Evolutionary conservation across 305 asterid genomes (phyloP).

Genomic region (Fraxinus latifolia): DNA sequence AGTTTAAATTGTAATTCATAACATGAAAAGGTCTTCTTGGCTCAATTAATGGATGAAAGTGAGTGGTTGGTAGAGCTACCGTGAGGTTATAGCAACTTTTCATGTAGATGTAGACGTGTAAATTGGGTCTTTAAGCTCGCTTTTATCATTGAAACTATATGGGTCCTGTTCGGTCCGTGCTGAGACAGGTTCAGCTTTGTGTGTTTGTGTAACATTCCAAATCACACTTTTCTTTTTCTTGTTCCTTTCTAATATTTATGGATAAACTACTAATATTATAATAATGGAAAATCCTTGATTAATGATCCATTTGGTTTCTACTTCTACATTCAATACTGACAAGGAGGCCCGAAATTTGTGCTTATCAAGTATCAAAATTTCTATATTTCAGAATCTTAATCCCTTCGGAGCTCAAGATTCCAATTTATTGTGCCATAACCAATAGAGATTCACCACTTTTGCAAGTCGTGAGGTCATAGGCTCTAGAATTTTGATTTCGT

Average conservation of each 20-base stretch:
- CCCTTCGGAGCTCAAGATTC: neutral
- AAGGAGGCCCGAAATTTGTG: too few relatives aligned
- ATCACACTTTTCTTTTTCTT: neutral
- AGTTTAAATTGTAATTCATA: neutral
- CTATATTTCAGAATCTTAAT: neutral
- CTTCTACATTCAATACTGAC: neutral
- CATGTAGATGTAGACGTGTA: too few relatives aligned
- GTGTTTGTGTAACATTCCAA: too few relatives aligned
- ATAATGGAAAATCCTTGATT: neutral
- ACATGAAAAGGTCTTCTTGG: too few relatives aligned
- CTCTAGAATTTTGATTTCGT: conserved; percentile 54
- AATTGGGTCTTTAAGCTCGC: neutral
- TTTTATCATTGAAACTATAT: neutral
- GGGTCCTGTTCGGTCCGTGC: neutral
- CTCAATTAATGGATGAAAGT: too few relatives aligned
- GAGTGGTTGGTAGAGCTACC: neutral
- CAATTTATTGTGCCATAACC: neutral
- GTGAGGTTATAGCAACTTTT: neutral
- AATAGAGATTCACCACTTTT: neutral
- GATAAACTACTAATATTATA: too few relatives aligned
- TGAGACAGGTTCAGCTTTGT: neutral
- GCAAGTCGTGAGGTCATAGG: conserved; percentile 30
- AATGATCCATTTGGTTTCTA: neutral
- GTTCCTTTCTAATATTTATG: neutral
- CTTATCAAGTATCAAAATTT: neutral